These are phyloP conservation scores for Xylaria sp. DNA, from an alignment of 2,329 filamentous ascomycete genomes.

Conservation along the genomic window DNA sequence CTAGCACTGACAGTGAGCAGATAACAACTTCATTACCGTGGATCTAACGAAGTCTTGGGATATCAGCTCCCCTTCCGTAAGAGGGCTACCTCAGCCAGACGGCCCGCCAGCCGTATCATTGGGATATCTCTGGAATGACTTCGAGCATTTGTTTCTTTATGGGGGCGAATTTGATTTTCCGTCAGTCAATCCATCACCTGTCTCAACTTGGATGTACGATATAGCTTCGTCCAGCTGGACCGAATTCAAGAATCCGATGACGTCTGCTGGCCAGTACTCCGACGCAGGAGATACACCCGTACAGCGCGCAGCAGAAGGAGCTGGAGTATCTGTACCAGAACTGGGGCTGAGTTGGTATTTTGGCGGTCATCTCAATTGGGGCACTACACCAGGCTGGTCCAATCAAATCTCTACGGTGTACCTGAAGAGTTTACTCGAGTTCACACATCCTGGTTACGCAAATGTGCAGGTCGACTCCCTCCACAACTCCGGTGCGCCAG, in stretches of 20 bases:
- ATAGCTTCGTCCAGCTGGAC: constrained; percentile 69
- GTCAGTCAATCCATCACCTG: constrained; percentile 64
- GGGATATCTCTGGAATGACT: constrained; percentile 81
- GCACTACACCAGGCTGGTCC: constrained; percentile 72
- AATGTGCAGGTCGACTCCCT: constrained; percentile 71
- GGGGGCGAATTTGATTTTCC: constrained; percentile 77
- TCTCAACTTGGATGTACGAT: constrained; percentile 76
- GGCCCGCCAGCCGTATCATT: constrained; percentile 77
- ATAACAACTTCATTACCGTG: constrained; percentile 77
- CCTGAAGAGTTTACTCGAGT: constrained; percentile 78
- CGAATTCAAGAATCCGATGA: constrained; percentile 69
- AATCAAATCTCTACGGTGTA: constrained; percentile 71
- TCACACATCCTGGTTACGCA: constrained; percentile 75
- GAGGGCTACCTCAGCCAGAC: constrained; percentile 69
- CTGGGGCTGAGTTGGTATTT: constrained; percentile 81
- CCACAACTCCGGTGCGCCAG: constrained; percentile 64
- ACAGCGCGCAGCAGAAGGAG: constrained; percentile 77
- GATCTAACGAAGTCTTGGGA: constrained; percentile 79
- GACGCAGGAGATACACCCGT: constrained; percentile 65
- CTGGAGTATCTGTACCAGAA: constrained; percentile 74
- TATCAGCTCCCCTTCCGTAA: constrained; percentile 69
- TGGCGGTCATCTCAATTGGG: constrained; percentile 75
- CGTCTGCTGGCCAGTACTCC: constrained; percentile 71
- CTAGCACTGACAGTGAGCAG: constrained; percentile 49
- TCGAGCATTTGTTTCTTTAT: constrained; percentile 75